Evolutionary conservation across 352 stramenopile genomes (phyloP).

Genomic region (Phytophthora ohioensis): DNA sequence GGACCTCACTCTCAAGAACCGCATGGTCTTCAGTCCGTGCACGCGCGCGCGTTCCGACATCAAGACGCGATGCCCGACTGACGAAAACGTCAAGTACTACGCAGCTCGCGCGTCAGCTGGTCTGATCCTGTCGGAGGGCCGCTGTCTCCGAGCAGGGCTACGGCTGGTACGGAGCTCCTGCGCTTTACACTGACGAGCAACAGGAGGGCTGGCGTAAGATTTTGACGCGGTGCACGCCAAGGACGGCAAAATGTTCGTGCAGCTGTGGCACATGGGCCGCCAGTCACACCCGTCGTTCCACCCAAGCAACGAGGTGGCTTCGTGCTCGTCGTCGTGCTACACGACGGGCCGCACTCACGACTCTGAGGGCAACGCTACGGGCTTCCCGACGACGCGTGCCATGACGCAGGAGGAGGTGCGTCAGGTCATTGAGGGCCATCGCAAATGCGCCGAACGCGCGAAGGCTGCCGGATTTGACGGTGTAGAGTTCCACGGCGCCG

Average conservation of each 20-base stretch:
- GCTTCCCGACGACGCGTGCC: constrained; percentile 51
- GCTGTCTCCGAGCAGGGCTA: constrained; percentile 39
- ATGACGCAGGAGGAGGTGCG: constrained; percentile 78
- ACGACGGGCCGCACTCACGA: constrained; percentile 38
- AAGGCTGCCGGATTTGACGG: constrained; percentile 77
- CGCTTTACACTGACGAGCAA: constrained; percentile 51
- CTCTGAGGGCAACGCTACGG: constrained; percentile 32
- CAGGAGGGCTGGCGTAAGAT: constrained; percentile 29
- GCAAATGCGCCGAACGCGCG: constrained; percentile 56
- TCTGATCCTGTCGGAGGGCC: constrained; percentile 40
- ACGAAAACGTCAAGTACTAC: constrained; percentile 52
- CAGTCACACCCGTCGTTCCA: constrained; percentile 48
- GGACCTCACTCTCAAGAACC: constrained; percentile 48
- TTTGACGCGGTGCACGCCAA: constrained; percentile 32
- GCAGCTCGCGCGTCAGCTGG: constrained; percentile 29
- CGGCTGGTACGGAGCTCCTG: constrained; percentile 46
- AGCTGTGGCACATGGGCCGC: constrained; percentile 85
- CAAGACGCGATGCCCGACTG: constrained; percentile 32
- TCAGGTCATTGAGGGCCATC: constrained; percentile 71
- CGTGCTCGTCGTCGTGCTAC: constrained; percentile 57
- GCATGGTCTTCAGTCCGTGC: constrained; percentile 56
- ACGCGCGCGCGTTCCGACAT: constrained; percentile 43
- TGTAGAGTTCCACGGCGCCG: constrained; percentile 76
- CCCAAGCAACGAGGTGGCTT: constrained; percentile 45
- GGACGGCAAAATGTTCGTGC: constrained; percentile 59